Evolutionary conservation across 805 yeast genomes (phyloP).

Genomic region (Limtongozyma cylindracea): DNA sequence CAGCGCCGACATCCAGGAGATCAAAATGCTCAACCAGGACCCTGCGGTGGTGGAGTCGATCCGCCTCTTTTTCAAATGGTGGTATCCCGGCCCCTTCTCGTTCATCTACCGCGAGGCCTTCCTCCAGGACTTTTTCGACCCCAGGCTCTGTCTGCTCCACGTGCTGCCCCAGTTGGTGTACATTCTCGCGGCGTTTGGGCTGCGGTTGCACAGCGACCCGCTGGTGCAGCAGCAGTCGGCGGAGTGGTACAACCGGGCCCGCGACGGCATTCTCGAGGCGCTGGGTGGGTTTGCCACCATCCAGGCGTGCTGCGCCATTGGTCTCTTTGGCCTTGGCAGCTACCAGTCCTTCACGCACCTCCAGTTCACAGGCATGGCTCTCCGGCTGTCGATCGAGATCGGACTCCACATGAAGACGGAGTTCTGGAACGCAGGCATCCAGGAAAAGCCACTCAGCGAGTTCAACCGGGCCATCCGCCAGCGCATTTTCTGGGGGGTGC

Average conservation of each 20-base stretch:
- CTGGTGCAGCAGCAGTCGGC: constrained; percentile 1
- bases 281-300: too few relatives aligned
- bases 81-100: constrained; percentile 3
- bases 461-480: constrained; percentile 1
- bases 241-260: constrained; percentile 1
- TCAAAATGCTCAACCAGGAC: too few relatives aligned
- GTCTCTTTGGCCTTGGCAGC: constrained; percentile 2
- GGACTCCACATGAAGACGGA: constrained; percentile 2
- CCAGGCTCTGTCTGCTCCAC: constrained; percentile 1
- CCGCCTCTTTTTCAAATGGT: constrained; percentile 2
- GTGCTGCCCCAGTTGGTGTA: constrained; percentile 2
- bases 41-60: constrained; percentile 1
- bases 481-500: constrained; percentile 3
- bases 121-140: constrained; percentile 2
- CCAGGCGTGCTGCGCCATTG: constrained; percentile 2
- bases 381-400: constrained; percentile 2
- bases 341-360: constrained; percentile 2
- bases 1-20: too few relatives aligned
- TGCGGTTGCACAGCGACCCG: constrained; percentile 1
- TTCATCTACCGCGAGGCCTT: constrained; percentile 3
- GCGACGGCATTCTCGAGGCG: constrained; percentile 2
- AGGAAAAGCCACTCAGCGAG: constrained; percentile 1
- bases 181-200: constrained; percentile 2
- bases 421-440: constrained; percentile 1
- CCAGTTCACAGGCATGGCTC: constrained; percentile 2